Evolutionary conservation across 2,329 filamentous ascomycete species (phyloP).

Genomic region (Sclerotinia spermophila): DNA sequence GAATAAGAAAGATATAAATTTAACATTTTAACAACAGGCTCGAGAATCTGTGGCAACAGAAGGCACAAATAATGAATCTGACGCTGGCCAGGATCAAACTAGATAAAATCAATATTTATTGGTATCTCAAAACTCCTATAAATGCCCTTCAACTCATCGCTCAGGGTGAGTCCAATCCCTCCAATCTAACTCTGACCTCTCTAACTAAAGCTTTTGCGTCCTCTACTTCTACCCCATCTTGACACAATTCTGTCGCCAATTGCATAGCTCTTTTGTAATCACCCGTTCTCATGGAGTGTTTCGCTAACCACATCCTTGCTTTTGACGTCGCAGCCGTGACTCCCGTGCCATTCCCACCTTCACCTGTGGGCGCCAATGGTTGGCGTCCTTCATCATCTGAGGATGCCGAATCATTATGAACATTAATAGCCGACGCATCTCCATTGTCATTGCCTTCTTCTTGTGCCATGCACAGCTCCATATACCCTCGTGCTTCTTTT

Average conservation of each 20-base stretch:
- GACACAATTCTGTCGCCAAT: conserved; percentile 84
- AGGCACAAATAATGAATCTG: neutral
- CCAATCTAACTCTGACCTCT: conserved; percentile 73
- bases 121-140: conserved; percentile 12
- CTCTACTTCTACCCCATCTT: conserved; percentile 94
- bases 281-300: conserved; percentile 69
- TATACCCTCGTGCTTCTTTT: conserved; percentile 82
- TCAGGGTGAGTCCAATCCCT: conserved; percentile 24
- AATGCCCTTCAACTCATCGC: neutral
- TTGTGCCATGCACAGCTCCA: conserved; percentile 92
- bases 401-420: conserved; percentile 49
- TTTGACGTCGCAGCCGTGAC: conserved; percentile 90
- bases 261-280: conserved; percentile 76
- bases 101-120: conserved; percentile 1
- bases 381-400: conserved; percentile 41
- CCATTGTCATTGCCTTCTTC: conserved; percentile 70
- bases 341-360: conserved; percentile 59
- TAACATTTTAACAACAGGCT: neutral
- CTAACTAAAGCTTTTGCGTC: conserved; percentile 91
- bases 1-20: neutral
- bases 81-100: conserved; percentile 7
- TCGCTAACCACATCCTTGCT: conserved; percentile 89
- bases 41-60: neutral
- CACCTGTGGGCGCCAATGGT: conserved; percentile 34
- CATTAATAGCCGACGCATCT: conserved; percentile 42